These are phyloP conservation scores for Calonectria montana DNA, from an alignment of 2,329 filamentous ascomycete species.

Conservation along the genomic window DNA sequence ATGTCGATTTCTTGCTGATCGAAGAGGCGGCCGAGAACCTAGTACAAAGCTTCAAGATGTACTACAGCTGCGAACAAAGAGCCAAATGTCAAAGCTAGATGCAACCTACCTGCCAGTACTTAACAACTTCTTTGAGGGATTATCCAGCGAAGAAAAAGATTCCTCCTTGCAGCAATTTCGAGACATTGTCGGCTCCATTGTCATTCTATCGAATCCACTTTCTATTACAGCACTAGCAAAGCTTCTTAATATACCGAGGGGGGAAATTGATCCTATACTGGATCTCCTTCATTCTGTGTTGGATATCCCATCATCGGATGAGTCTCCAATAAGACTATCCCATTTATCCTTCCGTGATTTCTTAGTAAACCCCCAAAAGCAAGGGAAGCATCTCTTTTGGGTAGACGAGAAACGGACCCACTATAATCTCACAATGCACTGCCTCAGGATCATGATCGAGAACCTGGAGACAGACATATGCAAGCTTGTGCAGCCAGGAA, in stretches of 20 bases:
- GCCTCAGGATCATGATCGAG: not conserved
- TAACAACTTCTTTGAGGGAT: not conserved
- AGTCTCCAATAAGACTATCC: constrained; percentile 6
- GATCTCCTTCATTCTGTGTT: constrained; percentile 32
- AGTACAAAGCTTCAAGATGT: constrained; percentile 35
- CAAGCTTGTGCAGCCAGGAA: not conserved
- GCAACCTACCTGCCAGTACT: constrained; percentile 23
- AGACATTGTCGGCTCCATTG: not conserved
- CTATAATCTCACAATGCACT: not conserved
- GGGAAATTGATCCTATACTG: constrained; percentile 31
- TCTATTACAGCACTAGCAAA: constrained; percentile 36
- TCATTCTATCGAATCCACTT: constrained; percentile 44
- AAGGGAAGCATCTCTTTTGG: constrained; percentile 47
- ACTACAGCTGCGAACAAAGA: constrained; percentile 23
- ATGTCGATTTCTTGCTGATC: constrained; percentile 34
- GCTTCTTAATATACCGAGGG: constrained; percentile 20
- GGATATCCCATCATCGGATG: not conserved
- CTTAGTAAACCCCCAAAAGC: constrained; percentile 46
- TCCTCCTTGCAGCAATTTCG: constrained; percentile 16
- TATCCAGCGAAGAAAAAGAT: not conserved
- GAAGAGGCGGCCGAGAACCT: constrained; percentile 22
- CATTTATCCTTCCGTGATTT: constrained; percentile 52
- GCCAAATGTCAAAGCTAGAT: constrained; percentile 15
- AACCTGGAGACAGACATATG: not conserved
- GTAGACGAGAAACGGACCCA: not conserved